These are phyloP conservation scores for Pichia sp. DNA, from an alignment of 1,139 yeast genomes.

Conservation along the genomic window DNA sequence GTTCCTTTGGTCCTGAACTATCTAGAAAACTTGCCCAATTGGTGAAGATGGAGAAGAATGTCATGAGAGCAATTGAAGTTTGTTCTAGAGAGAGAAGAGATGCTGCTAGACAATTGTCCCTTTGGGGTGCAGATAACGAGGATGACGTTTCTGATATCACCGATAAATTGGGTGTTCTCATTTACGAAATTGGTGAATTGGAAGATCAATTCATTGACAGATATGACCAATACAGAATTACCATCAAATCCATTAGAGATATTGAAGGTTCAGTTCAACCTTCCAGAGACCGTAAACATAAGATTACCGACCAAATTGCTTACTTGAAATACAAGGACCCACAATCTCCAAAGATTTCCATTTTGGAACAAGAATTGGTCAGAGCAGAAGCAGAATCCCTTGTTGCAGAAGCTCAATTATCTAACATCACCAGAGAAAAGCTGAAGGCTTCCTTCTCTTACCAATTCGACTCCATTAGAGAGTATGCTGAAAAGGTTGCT, in stretches of 20 bases:
- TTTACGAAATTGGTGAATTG: slow-evolving; percentile 77
- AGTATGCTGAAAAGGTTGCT: slow-evolving; percentile 77
- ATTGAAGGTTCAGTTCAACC: slow-evolving; percentile 87
- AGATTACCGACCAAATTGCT: slow-evolving; percentile 79
- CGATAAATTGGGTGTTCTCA: slow-evolving; percentile 77
- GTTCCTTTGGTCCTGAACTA: slow-evolving; percentile 71
- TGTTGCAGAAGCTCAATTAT: slow-evolving; percentile 86
- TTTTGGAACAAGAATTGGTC: slow-evolving; percentile 80
- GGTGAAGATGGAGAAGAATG: slow-evolving; percentile 76
- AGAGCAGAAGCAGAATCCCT: slow-evolving; percentile 88
- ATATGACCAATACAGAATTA: slow-evolving; percentile 80
- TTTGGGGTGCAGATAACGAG: slow-evolving; percentile 83
- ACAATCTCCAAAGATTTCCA: slow-evolving; percentile 72
- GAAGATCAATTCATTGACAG: slow-evolving; percentile 85
- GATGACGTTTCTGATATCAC: slow-evolving; percentile 82
- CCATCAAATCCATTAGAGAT: slow-evolving; percentile 73
- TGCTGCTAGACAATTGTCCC: slow-evolving; percentile 74
- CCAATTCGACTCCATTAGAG: slow-evolving; percentile 78
- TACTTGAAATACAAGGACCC: slow-evolving; percentile 80
- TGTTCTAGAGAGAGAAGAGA: slow-evolving; percentile 75
- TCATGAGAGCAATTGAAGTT: slow-evolving; percentile 71
- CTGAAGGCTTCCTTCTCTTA: slow-evolving; percentile 79
- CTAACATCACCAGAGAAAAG: slow-evolving; percentile 82
- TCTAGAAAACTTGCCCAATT: slow-evolving; percentile 70
- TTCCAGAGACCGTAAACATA: slow-evolving; percentile 78